Percentiles rank a stretch among this genome's conserved stretches.
phyloP scores from a whole-genome alignment of 2,329 filamentous ascomycete genomes.

The Sporothrix pallida region DNA sequence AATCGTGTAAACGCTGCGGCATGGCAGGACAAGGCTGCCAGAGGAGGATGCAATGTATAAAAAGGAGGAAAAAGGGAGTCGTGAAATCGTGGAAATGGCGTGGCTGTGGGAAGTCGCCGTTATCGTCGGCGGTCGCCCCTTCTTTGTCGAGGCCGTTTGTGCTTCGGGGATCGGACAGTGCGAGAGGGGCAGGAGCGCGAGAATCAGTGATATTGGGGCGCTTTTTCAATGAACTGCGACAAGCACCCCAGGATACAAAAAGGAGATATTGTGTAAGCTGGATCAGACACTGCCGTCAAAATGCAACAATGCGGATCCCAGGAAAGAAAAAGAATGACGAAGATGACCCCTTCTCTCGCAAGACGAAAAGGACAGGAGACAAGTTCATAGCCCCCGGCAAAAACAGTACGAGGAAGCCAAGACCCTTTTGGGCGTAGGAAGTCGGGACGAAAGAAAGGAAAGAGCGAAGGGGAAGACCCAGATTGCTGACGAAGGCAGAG shows the following conservation, averaged over 20 bases:
- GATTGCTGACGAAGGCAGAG: constrained; percentile 29
- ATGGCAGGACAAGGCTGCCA: constrained; percentile 23
- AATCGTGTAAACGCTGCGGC: constrained; percentile 12
- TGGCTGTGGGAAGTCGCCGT: neutral
- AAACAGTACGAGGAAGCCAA: constrained; percentile 10
- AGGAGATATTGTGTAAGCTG: neutral
- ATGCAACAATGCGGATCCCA: neutral
- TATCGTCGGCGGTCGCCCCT: constrained; percentile 16
- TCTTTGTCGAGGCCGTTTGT: neutral
- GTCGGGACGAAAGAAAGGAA: constrained; percentile 21
- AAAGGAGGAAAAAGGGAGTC: too few relatives aligned
- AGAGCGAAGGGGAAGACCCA: neutral
- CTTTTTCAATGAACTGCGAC: constrained; percentile 5
- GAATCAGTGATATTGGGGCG: constrained; percentile 16
- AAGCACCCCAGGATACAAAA: neutral
- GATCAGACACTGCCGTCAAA: neutral
- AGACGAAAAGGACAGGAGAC: constrained; percentile 15
- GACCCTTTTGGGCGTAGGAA: constrained; percentile 8
- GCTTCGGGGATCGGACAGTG: constrained; percentile 15
- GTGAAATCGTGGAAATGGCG: neutral
- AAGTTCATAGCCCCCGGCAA: constrained; percentile 11
- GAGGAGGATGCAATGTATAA: neutral
- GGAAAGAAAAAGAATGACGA: neutral
- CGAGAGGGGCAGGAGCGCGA: constrained; percentile 24
- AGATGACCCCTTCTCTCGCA: neutral